A percentile compares a stretch with the other conserved stretches of the same genome.
phyloP scores from a whole-genome alignment of 495 filamentous ascomycete genomes.

The Penicillium verhagenii region DNA sequence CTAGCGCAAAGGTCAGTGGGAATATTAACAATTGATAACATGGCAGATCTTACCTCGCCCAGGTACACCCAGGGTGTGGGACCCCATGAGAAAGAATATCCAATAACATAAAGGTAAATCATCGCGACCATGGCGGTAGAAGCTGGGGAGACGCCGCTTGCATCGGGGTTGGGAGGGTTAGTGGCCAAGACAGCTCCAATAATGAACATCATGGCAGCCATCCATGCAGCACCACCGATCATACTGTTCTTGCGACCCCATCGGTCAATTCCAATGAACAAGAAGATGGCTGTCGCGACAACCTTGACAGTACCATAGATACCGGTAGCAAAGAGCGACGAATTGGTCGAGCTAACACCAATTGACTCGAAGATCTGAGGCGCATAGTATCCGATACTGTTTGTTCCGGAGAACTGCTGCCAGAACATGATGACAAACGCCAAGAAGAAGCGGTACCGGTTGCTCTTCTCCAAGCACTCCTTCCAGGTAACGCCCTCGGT shows the following conservation, averaged over 20 bases:
- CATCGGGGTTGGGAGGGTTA: constrained; percentile 36
- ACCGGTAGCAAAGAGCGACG: constrained; percentile 51
- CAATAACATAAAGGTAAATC: constrained; percentile 55
- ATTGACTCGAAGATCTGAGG: constrained; percentile 52
- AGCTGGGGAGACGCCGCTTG: constrained; percentile 30
- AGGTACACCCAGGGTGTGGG: constrained; percentile 54
- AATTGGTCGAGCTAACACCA: constrained; percentile 41
- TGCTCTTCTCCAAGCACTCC: constrained; percentile 37
- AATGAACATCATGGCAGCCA: constrained; percentile 70
- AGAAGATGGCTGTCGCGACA: constrained; percentile 57
- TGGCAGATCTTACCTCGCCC: constrained; percentile 37
- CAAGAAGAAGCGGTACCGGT: constrained; percentile 43
- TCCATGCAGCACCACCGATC: constrained; percentile 66
- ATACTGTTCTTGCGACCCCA: constrained; percentile 66
- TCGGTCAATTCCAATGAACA: constrained; percentile 67
- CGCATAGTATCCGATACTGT: constrained; percentile 51
- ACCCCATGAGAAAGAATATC: constrained; percentile 43
- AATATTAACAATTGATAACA: background rate
- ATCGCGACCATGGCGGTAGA: constrained; percentile 51
- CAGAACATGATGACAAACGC: constrained; percentile 51
- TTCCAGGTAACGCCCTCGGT: constrained; percentile 42
- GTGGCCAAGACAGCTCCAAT: constrained; percentile 65
- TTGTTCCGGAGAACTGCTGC: constrained; percentile 55
- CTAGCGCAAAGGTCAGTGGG: constrained; percentile 34
- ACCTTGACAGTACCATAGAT: constrained; percentile 55